These are phyloP conservation scores for Penicillium capsulatum DNA, from an alignment of 2,329 filamentous ascomycete genomes.

Conservation along the genomic window DNA sequence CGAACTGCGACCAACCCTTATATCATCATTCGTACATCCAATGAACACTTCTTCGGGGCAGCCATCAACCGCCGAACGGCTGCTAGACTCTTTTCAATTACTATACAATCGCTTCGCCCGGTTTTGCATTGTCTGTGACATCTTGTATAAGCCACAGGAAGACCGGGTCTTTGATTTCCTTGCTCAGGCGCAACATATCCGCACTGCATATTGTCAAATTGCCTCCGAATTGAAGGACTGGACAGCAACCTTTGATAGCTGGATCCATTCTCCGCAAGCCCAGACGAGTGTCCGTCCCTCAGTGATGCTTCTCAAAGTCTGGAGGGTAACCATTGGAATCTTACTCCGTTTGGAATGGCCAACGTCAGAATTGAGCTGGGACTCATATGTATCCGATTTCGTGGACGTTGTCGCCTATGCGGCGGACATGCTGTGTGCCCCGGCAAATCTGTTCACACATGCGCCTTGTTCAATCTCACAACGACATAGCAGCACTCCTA, in stretches of 20 bases:
- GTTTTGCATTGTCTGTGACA: slow-evolving; percentile 6
- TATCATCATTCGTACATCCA: slow-evolving; percentile 2
- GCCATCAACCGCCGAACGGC: slow-evolving; percentile 9
- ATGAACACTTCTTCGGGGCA: background rate
- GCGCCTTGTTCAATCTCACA: too few relatives aligned
- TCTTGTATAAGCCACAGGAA: background rate
- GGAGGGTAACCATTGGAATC: slow-evolving; percentile 11
- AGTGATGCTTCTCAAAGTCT: slow-evolving; percentile 12
- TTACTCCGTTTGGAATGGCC: slow-evolving; percentile 11
- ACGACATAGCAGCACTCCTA: too few relatives aligned
- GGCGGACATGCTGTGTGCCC: too few relatives aligned
- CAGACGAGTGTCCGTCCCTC: background rate
- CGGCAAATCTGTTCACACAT: too few relatives aligned
- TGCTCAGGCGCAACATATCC: slow-evolving; percentile 2
- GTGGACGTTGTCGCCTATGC: slow-evolving; percentile 4
- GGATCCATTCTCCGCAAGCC: slow-evolving; percentile 5
- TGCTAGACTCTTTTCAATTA: slow-evolving; percentile 10
- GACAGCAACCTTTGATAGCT: slow-evolving; percentile 11
- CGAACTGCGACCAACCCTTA: slow-evolving; percentile 4
- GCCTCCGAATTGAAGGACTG: slow-evolving; percentile 9
- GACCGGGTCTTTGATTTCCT: slow-evolving; percentile 7
- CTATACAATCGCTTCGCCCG: slow-evolving; percentile 16
- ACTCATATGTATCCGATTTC: too few relatives aligned
- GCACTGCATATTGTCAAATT: slow-evolving; percentile 7
- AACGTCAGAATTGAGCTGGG: slow-evolving; percentile 10